Base-by-base conservation (phyloP, 805 yeast genomes). In the Ogataea paradorogensis region DNA sequence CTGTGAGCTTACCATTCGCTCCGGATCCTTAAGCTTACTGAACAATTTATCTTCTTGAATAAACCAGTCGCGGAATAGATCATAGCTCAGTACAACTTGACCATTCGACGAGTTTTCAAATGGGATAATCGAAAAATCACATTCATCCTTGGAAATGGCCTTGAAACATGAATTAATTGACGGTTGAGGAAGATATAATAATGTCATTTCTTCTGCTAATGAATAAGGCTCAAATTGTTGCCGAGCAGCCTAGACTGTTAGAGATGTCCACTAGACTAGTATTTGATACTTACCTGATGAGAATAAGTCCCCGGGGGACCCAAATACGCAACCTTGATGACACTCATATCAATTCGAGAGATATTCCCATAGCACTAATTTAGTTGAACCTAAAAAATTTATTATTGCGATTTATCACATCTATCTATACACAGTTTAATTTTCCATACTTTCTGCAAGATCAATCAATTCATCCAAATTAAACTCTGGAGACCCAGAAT, bases 231-330 rank as follows among this genome's bases (percentile, higher is more conserved):
- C 65, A 37, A 65, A 67, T 32, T 62, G 65, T 42, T 64, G 71
- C 20, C 60, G 48, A 3, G 82, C 81, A 13, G 83, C 83, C 75
- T 70, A 13, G 5, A 7, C 10, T 7, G 30, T 25, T 27, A 21
- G 15, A 23, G 2, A 29, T 6, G 7, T 24, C 18, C 13, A 14
- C 15, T 21, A 26, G 14, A 20, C 3, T 10, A 1, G 20, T 18
- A 23, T 7, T 23, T 11, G n/a, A 23, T 9, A 51, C 61, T 37
- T 65, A 72, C 93, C 63, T 89, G 95, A 52, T 91, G 95, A 2
- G 98, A 85, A 62, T 88, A 93, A 1, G 97, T 91, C 2, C 97
- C 97, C 35, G 69, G 69, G 0, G 99, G 99, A 0, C 98, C 99
- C 36, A 91, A 63, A 54, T 77, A 91, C 3, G 86, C 88, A 3